Conservation (phyloP, 2,329 filamentous ascomycete species). For the Penicillium sp. region DNA sequence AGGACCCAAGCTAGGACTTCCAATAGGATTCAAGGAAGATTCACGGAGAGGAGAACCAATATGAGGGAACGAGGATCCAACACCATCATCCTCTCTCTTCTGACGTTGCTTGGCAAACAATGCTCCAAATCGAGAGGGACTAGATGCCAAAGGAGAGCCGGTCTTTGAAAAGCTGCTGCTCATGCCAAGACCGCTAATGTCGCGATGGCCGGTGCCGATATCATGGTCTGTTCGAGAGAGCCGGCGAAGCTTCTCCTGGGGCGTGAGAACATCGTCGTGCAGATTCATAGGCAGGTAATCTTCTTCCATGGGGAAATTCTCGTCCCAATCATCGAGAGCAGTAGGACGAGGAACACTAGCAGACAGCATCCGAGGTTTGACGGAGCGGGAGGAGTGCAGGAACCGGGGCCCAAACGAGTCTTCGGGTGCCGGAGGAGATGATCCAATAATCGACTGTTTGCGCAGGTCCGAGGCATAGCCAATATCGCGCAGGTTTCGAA, state of each 20-base stretch:
- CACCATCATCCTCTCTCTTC: slow-evolving; percentile 49
- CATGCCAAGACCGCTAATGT: slow-evolving; percentile 50
- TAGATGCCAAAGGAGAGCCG: slow-evolving; percentile 55
- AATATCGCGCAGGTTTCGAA: slow-evolving; percentile 59
- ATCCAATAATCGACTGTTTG: slow-evolving; percentile 53
- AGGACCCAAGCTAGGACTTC: slow-evolving; percentile 50
- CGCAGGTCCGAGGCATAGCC: slow-evolving; percentile 68
- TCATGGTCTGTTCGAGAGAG: slow-evolving; percentile 57
- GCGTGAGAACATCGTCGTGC: slow-evolving; percentile 60
- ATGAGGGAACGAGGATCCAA: slow-evolving; percentile 52
- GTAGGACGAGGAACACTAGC: slow-evolving; percentile 55
- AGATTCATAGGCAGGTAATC: slow-evolving; percentile 74
- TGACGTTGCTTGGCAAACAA: slow-evolving; percentile 53
- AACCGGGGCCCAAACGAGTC: slow-evolving; percentile 62
- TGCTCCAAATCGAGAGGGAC: slow-evolving; percentile 59
- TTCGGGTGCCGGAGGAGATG: slow-evolving; percentile 60
- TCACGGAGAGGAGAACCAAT: slow-evolving; percentile 64
- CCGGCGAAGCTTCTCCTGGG: slow-evolving; percentile 57
- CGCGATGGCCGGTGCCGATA: slow-evolving; percentile 43
- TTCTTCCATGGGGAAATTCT: slow-evolving; percentile 76
- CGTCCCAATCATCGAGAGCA: slow-evolving; percentile 55
- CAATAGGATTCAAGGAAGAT: slow-evolving; percentile 50
- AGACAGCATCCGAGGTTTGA: slow-evolving; percentile 55
- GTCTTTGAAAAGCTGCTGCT: slow-evolving; percentile 47
- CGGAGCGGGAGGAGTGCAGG: slow-evolving; percentile 62